phyloP scores from a whole-genome alignment of 352 stramenopile genomes.

The Phytophthora megakarya region DNA sequence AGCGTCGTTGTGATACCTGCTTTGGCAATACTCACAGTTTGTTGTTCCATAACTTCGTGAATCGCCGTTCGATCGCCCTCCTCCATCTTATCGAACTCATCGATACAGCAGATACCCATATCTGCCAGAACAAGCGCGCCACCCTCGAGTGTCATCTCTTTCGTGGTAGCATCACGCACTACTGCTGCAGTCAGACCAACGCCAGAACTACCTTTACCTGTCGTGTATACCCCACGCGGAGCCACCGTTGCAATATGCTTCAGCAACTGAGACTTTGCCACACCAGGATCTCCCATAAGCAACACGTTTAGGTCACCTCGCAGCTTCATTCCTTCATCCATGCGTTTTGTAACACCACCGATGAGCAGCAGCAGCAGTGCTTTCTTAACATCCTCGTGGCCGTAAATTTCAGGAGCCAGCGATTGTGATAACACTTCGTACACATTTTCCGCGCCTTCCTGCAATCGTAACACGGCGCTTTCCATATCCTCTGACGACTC shows the following conservation, averaged over 20 bases:
- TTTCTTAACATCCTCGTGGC: conserved; percentile 99
- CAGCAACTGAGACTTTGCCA: conserved; percentile 99
- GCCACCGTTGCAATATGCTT: conserved; percentile 98
- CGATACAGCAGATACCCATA: conserved; percentile 98
- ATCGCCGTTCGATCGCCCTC: conserved; percentile 98
- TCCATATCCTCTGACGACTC: conserved; percentile 88
- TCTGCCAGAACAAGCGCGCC: conserved; percentile 99
- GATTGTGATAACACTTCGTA: conserved; percentile 95
- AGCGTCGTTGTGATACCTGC: conserved; percentile 99
- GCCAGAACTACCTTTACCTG: conserved; percentile 98
- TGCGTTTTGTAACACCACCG: conserved; percentile 89
- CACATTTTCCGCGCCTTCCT: conserved; percentile 73
- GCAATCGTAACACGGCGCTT: conserved; percentile 66
- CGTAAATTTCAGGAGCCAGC: conserved; percentile 99
- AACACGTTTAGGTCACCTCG: conserved; percentile 99
- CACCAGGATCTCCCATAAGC: conserved; percentile 98
- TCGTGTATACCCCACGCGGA: conserved; percentile 99
- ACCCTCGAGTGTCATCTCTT: conserved; percentile 92
- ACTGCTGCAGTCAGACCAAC: conserved; percentile 98
- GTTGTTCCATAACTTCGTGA: conserved; percentile 99
- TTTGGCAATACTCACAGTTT: conserved; percentile 99
- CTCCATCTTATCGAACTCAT: conserved; percentile 99
- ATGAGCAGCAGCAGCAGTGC: conserved; percentile 98
- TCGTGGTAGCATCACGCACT: conserved; percentile 94
- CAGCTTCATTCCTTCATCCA: conserved; percentile 95